These are phyloP conservation scores for Suillus subaureus DNA, from an alignment of 768 basidiomycete genomes.

Conservation along the genomic window DNA sequence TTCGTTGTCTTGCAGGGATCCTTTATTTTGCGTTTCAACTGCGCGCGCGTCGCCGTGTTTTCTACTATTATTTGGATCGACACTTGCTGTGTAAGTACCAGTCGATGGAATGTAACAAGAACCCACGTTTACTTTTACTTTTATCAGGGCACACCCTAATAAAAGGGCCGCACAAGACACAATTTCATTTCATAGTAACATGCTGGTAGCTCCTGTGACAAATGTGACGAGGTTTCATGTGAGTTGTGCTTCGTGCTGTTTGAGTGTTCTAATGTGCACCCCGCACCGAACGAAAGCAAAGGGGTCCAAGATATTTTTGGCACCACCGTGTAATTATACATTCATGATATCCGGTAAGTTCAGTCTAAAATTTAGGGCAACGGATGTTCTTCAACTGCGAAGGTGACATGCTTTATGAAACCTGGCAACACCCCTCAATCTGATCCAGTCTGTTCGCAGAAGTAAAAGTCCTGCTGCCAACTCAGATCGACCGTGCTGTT, in stretches of 20 bases:
- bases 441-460: background rate
- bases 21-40: background rate
- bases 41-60: background rate
- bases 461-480: background rate
- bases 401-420: background rate
- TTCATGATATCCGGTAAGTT: background rate
- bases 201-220: background rate
- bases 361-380: background rate
- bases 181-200: background rate
- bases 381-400: background rate
- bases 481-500: background rate
- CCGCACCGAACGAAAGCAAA: background rate
- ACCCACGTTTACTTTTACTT: background rate
- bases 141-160: background rate
- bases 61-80: background rate
- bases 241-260: background rate
- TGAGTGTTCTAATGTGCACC: background rate
- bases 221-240: background rate
- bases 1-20: background rate
- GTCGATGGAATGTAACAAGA: background rate
- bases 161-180: background rate
- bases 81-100: background rate
- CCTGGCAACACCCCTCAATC: background rate
- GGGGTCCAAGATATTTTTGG: background rate
- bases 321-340: background rate